Base-by-base conservation (phyloP, 805 yeast genomes). In the Candida nemodendra region DNA sequence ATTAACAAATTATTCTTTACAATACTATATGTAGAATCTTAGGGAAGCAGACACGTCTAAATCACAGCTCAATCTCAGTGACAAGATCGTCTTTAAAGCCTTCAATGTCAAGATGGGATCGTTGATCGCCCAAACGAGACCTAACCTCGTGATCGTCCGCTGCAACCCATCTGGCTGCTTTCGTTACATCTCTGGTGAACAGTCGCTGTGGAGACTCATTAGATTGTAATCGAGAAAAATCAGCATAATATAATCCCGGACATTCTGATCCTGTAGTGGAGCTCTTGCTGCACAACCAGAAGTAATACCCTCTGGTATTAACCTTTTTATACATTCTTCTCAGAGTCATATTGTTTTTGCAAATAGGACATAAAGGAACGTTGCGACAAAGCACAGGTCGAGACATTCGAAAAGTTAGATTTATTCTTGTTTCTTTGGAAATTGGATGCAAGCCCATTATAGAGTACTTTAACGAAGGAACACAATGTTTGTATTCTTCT, bases 401-500 rank as follows among this genome's bases (percentile, higher is more conserved):
- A 41, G 72, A 74, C 68, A 72, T 69, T 21, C 95, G 59, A 52
- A 74, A 83, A 0, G 95, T 86, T 27, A 85, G 54, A 45, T 80
- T 84, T 44, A 81, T 71, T 35, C 95, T 60, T 4, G 66, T 42
- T 1, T 69, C 47, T 0, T 81, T 82, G 1, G 79, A 54, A 0
- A 71, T 57, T 0, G 73, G 70, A 45, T 81, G 81, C 9, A 8
- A 11, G 4, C 41, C 34, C 0, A 62, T 46, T 13, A 68, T 63
- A 3, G 78, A 57, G 40, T 61, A 61, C 5, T 59, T 54, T 27
- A 69, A 59, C 1, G 78, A 65, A 4, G 75, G 74, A 0, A 85
- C 76, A 41, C 78, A 65, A 51, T 86, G 95, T 50, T 79, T 83
- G 54, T 62, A 85, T 34, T 74, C 76, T 46, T 85, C 95, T 54